Conservation (phyloP, 2,329 filamentous ascomycete species). For the Raffaelea albimanens region DNA sequence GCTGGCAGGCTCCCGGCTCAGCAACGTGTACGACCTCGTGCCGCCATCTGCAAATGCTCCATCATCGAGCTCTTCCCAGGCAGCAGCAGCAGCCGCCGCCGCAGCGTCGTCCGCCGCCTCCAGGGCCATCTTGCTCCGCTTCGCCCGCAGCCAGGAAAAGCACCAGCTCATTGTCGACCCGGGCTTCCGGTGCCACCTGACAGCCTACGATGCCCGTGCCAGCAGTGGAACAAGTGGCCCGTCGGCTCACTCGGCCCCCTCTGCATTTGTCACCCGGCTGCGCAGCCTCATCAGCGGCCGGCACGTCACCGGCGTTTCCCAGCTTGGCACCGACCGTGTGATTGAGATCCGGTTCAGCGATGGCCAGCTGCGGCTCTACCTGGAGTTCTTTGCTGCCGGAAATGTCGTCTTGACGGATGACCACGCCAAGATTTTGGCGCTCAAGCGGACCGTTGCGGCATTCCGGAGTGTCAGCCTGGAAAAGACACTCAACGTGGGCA, state of each 20-base stretch:
- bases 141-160: conserved; percentile 80
- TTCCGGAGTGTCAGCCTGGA: conserved; percentile 14
- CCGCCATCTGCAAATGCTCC: conserved; percentile 8
- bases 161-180: conserved; percentile 89
- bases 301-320: conserved; percentile 67
- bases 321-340: conserved; percentile 88
- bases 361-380: conserved; percentile 74
- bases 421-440: conserved; percentile 69
- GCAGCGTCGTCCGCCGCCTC: conserved; percentile 59
- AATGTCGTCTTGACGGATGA: conserved; percentile 89
- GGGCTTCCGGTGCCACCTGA: conserved; percentile 92
- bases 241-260: conserved; percentile 39
- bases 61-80: not conserved
- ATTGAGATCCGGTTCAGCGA: conserved; percentile 90
- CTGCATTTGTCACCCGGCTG: conserved; percentile 72
- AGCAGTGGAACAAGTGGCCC: conserved; percentile 21
- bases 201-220: conserved; percentile 70
- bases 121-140: conserved; percentile 91
- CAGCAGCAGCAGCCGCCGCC: not conserved
- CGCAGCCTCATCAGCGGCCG: conserved; percentile 84
- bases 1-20: conserved; percentile 69
- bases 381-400: conserved; percentile 92
- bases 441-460: conserved; percentile 46
- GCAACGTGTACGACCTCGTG: conserved; percentile 85
- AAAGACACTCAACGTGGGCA: conserved; percentile 13